Evolutionary conservation across 2,329 filamentous ascomycete genomes (phyloP).

Genomic region (Colletotrichum musae): DNA sequence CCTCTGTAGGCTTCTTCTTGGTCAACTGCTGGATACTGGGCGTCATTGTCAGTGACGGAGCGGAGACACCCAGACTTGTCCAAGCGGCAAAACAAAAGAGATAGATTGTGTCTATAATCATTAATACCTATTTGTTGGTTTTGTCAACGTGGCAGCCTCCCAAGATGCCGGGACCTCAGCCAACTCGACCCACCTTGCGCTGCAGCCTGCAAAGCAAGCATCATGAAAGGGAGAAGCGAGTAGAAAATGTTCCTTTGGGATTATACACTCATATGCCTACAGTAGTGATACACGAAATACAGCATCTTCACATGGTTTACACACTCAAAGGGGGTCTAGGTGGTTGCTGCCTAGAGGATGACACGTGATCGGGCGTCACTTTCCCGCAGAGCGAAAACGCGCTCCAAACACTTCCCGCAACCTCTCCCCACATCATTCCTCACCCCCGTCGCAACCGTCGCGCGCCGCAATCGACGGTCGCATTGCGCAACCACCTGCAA

Average conservation of each 20-base stretch:
- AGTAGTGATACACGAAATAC: too few species aligned
- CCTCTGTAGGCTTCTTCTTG: conserved; percentile 84
- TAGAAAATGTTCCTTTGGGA: too few species aligned
- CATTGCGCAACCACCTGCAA: conserved; percentile 15
- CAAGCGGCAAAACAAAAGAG: not conserved
- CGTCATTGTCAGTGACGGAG: conserved; percentile 79
- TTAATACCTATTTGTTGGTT: too few species aligned
- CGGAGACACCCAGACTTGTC: not conserved
- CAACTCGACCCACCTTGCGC: too few species aligned
- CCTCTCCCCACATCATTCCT: conserved; percentile 31
- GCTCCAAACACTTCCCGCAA: conserved; percentile 26
- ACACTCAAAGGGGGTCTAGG: not conserved
- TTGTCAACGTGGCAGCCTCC: too few species aligned
- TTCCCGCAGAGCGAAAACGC: conserved; percentile 31
- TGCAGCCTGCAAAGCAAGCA: too few species aligned
- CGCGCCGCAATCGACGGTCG: not conserved
- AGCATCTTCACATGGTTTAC: too few species aligned
- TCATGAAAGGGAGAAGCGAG: too few species aligned
- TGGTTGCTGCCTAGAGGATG: conserved; percentile 32
- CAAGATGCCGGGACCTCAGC: too few species aligned
- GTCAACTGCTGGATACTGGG: conserved; percentile 92
- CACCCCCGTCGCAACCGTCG: conserved; percentile 8
- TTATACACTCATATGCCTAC: too few species aligned
- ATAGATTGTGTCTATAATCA: not conserved
- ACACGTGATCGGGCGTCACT: conserved; percentile 45